Conservation (phyloP, 192 early-diverging fungal species). For the Dissophora globulifera region DNA sequence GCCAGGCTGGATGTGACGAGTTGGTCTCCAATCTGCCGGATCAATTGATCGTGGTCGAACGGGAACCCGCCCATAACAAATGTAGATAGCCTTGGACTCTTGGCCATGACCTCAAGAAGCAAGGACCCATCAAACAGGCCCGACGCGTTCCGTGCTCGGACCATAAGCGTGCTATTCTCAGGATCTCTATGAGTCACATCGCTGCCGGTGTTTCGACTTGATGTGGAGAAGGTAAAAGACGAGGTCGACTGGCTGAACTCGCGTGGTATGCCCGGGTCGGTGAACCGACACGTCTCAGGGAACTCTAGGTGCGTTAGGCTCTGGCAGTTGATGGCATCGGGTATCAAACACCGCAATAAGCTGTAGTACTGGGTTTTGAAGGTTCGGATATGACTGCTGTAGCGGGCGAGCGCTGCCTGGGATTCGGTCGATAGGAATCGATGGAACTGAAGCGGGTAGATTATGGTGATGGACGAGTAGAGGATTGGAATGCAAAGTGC, state of each 20-base stretch:
- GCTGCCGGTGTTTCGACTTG: too few species aligned
- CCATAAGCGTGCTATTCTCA: too few species aligned
- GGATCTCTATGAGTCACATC: too few species aligned
- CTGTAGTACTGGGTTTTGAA: conserved; percentile 24
- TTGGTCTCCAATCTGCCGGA: conserved; percentile 10
- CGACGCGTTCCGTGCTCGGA: neutral
- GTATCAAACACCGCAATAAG: conserved; percentile 2
- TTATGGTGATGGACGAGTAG: conserved; percentile 24
- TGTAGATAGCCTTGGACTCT: conserved; percentile 9
- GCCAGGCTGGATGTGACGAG: neutral
- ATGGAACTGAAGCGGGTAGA: conserved; percentile 9
- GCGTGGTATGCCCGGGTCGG: conserved; percentile 8
- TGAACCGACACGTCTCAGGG: conserved; percentile 7
- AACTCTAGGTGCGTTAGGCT: conserved; percentile 22
- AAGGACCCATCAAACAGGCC: conserved; percentile 20
- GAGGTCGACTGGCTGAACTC: neutral
- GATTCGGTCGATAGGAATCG: neutral
- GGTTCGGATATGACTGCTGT: conserved; percentile 11
- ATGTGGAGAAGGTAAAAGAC: too few species aligned
- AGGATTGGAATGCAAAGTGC: conserved; percentile 14
- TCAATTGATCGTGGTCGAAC: conserved; percentile 30
- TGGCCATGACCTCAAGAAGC: conserved; percentile 15
- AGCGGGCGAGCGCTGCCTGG: neutral
- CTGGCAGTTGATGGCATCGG: neutral
- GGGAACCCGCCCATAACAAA: conserved; percentile 27